Evolutionary conservation across 371 early-diverging fungal species (phyloP).

Genomic region (Mortierella sp.): DNA sequence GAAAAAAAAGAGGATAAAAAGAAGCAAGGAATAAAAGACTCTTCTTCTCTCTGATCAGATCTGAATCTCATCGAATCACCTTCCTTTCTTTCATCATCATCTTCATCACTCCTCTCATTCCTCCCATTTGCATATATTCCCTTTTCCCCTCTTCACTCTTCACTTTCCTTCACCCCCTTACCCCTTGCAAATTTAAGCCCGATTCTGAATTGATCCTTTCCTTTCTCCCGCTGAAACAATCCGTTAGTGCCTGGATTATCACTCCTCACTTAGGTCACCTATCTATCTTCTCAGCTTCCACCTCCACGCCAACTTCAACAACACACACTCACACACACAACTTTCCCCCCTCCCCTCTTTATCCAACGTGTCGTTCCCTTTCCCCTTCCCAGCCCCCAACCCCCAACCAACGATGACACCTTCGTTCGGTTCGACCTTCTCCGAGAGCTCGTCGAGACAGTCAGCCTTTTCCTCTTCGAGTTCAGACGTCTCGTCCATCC

Average conservation of each 20-base stretch:
- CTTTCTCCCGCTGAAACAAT: not conserved
- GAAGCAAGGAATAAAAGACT: not conserved
- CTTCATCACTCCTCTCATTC: constrained; percentile 4
- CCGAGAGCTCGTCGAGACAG: constrained; percentile 6
- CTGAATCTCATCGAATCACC: not conserved
- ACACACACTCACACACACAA: not conserved
- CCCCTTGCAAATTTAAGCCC: not conserved
- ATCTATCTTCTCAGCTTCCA: not conserved
- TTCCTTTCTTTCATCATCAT: constrained; percentile 1
- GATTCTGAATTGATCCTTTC: too few relatives aligned
- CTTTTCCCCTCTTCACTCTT: not conserved
- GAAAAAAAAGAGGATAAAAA: not conserved
- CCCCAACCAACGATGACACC: constrained; percentile 9
- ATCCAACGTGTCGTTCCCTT: not conserved
- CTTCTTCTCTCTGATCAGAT: not conserved
- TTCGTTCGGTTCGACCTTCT: constrained; percentile 10
- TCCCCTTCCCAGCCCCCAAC: too few relatives aligned
- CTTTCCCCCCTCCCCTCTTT: not conserved
- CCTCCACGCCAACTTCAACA: not conserved
- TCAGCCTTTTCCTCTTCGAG: constrained; percentile 8
- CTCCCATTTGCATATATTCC: not conserved
- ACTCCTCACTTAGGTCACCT: not conserved
- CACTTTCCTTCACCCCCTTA: not conserved
- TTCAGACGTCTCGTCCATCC: constrained; percentile 3
- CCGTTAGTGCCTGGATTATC: too few relatives aligned